These are phyloP conservation scores for Farysia itapuensis DNA, from an alignment of 1,284 basidiomycete species.

Conservation along the genomic window DNA sequence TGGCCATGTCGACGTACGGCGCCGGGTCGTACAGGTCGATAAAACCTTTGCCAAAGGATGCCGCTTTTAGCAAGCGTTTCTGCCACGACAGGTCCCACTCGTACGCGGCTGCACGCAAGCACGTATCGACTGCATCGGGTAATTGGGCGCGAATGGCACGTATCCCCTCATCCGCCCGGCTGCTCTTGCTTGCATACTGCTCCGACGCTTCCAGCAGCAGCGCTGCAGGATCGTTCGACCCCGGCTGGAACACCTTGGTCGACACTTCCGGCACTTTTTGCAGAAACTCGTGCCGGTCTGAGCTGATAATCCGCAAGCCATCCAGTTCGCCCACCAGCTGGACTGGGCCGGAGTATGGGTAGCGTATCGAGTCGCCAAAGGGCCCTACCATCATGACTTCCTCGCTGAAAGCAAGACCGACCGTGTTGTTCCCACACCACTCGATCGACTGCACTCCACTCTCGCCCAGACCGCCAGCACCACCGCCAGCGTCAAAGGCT, in stretches of 20 bases:
- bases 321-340: constrained; percentile 83
- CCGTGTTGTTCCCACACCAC: constrained; percentile 96
- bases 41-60: constrained; percentile 91
- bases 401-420: constrained; percentile 81
- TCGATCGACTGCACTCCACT: constrained; percentile 64
- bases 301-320: constrained; percentile 78
- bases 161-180: constrained; percentile 90
- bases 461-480: constrained; percentile 38
- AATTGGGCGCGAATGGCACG: constrained; percentile 77
- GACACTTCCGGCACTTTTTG: constrained; percentile 70
- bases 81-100: constrained; percentile 93
- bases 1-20: constrained; percentile 86
- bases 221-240: constrained; percentile 86
- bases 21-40: constrained; percentile 87
- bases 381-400: constrained; percentile 84
- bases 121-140: constrained; percentile 83
- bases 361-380: constrained; percentile 84
- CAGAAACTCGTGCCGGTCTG: constrained; percentile 81
- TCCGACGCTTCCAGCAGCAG: constrained; percentile 90
- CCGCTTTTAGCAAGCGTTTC: constrained; percentile 78
- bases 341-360: constrained; percentile 74
- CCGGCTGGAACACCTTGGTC: constrained; percentile 72
- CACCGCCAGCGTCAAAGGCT: constrained; percentile 25
- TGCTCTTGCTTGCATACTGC: constrained; percentile 77
- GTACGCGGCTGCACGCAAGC: constrained; percentile 86